Conservation (phyloP, 202 grass and related monocot species). For the Carex sylvatica region DNA sequence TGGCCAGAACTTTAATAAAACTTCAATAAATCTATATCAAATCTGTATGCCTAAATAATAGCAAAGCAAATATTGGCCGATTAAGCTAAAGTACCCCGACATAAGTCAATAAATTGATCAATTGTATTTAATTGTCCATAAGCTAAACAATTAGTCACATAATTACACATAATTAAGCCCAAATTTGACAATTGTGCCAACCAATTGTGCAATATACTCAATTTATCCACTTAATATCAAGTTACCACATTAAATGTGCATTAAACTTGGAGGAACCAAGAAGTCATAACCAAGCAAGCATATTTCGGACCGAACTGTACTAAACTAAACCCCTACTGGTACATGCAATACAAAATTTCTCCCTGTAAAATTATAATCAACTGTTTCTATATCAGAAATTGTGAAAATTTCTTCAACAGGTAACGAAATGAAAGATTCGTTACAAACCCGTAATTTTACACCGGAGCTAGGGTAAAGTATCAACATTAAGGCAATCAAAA, state of each 20-base stretch:
- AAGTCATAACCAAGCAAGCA: not conserved
- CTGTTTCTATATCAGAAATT: not conserved
- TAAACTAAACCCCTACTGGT: not conserved
- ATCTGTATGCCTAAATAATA: not conserved
- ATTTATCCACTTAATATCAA: not conserved
- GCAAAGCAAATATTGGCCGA: not conserved
- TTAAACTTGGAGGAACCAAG: not conserved
- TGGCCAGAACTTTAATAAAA: conserved; percentile 57
- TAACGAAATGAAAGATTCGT: not conserved
- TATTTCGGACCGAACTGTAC: not conserved
- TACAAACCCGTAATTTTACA: not conserved
- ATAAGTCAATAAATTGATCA: not conserved
- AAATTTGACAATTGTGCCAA: not conserved
- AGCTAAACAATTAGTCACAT: not conserved
- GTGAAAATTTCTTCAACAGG: not conserved
- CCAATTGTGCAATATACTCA: not conserved
- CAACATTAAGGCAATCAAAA: not conserved
- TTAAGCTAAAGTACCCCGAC: not conserved
- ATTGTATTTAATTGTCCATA: not conserved
- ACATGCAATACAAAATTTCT: not conserved
- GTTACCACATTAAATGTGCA: not conserved
- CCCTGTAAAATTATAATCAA: not conserved
- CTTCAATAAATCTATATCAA: conserved; percentile 35
- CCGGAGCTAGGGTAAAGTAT: not conserved
- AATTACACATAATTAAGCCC: not conserved